Base-by-base conservation (phyloP, 192 early-diverging fungal species). In the Coemansia sp. region DNA sequence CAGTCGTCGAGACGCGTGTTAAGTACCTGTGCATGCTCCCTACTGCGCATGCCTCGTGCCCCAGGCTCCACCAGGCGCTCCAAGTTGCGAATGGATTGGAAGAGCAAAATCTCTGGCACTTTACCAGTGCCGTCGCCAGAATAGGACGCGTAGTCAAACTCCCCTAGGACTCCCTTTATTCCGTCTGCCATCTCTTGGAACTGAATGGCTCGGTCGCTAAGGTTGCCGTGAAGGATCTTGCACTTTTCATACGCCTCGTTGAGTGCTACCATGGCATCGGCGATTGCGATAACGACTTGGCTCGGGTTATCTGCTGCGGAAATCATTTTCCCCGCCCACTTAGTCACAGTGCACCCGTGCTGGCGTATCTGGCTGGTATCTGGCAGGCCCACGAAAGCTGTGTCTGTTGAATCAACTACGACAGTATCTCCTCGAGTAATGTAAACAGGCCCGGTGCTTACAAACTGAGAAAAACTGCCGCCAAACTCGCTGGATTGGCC, bases 51-150 rank as follows among this genome's bases (percentile, higher is more conserved):
- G 13, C 39, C 39, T 41, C 12, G 35, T 35, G 1, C 35, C 8
- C 6, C n/a, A 22, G 45, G 45, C 18, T 1, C 45, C 5, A 2
- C 45, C 18, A 18, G n/a, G 18, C 41, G 29, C 7, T 49, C 64
- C 32, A 79, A 43, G 39, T 59, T 68, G 45, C 32, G 50, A n/a
- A 79, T 74, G 22, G 61, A 61, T 64, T 67, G 70, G 13, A 70
- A 79, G 9, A 56, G 59, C 0, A 63, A 16, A 0, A 64, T 70
- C 3, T 61, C 68, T 1, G 60, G 44, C 44, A n/a, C 6, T n/a
- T 47, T 6, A 47, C 16, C n/a, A 16, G 45, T 8, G 6, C 18
- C 20, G 15, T 16, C 45, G 15, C 18, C 18, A 18, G 16, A 16
- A n/a, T 47, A 47, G 4, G 18, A 18, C 4, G 45, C 45, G 20